Evolutionary conservation across 164 flowering plant species (phyloP), one percentile per base, ranked within the genome.

Genomic region (Chloranthus sessilifolius): DNA sequence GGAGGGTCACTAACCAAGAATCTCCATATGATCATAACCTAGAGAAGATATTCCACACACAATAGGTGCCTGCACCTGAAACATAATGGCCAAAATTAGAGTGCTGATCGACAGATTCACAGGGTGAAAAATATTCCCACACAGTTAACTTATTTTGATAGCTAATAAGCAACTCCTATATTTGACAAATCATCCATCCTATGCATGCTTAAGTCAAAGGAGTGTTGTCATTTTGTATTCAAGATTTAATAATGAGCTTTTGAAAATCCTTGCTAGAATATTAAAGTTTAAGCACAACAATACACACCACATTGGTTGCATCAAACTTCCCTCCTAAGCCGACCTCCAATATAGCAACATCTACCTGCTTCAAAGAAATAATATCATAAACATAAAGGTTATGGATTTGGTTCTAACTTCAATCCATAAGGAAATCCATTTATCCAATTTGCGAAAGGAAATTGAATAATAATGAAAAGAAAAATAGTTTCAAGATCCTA

Each of bases 1-100:
- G 50, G 58, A 17, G 49, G 50, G 62, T 53, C 39, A 81, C 97
- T 72, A 58, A 94, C 99, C 99, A 63, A 94, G 90, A 73, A 94
- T 86, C 71, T 94, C 99, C 95, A 89, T 86, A 77, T 94, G 99
- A 68, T 89, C 99, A 76, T 74, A 94, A 48, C 99, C 99, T 48
- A 94, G 95, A 45, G 99, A 84, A 64, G 95, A 49, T 68, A 94
- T 68, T 59, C 99, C 99, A 76, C 99, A 89, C 7, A 89, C 97
- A 48, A 80, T 60, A 20, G 99, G 99, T 47, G 62, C 58, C 68
- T 78, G 74, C 49, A 89, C 90, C 99, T 94, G 88, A 65, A 79
- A 64, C 16, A 40, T 21, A 12, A 41, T 36, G 31, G 12, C 37
- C 31, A 56, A n/a, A 7, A 40, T 28, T 16, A 7, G 16, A 17